Percentiles rank a stretch among this genome's conserved stretches.
Conservation (phyloP, 2,329 filamentous ascomycete species). For the Scytalidium sp. region DNA sequence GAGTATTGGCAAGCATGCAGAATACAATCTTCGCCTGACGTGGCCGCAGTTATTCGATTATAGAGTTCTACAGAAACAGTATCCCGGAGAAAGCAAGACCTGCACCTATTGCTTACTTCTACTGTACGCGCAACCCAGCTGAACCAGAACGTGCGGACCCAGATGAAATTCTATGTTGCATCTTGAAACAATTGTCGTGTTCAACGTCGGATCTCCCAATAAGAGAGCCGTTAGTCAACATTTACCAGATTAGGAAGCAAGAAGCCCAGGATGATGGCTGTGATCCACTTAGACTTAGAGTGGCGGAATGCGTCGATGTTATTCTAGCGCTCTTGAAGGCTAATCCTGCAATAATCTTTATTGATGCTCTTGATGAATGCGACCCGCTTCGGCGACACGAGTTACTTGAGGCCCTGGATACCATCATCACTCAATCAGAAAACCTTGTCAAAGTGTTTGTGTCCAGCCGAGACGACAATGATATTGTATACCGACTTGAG, state of each 20-base stretch:
- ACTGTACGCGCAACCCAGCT: neutral
- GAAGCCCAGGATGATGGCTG: neutral
- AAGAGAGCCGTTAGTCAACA: neutral
- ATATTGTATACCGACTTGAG: slow-evolving; percentile 7
- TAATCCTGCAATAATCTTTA: slow-evolving; percentile 8
- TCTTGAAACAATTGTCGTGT: neutral
- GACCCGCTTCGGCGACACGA: slow-evolving; percentile 1
- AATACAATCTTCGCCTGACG: too few species aligned
- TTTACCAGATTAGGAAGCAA: neutral
- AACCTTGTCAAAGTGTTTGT: slow-evolving; percentile 12
- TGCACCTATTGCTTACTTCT: slow-evolving; percentile 2
- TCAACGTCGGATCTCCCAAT: neutral
- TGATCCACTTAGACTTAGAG: neutral
- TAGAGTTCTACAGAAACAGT: too few species aligned
- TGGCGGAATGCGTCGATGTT: slow-evolving; percentile 2
- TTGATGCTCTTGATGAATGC: slow-evolving; percentile 12
- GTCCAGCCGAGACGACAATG: slow-evolving; percentile 9
- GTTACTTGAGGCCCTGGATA: slow-evolving; percentile 5
- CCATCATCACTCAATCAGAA: slow-evolving; percentile 4
- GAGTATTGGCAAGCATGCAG: too few species aligned
- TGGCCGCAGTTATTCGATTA: too few species aligned
- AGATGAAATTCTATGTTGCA: neutral
- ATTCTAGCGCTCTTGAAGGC: slow-evolving; percentile 4
- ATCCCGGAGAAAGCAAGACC: too few species aligned
- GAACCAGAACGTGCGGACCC: neutral